These are phyloP conservation scores for Fusarium hostae DNA, from an alignment of 2,329 filamentous ascomycete species.

Conservation along the genomic window DNA sequence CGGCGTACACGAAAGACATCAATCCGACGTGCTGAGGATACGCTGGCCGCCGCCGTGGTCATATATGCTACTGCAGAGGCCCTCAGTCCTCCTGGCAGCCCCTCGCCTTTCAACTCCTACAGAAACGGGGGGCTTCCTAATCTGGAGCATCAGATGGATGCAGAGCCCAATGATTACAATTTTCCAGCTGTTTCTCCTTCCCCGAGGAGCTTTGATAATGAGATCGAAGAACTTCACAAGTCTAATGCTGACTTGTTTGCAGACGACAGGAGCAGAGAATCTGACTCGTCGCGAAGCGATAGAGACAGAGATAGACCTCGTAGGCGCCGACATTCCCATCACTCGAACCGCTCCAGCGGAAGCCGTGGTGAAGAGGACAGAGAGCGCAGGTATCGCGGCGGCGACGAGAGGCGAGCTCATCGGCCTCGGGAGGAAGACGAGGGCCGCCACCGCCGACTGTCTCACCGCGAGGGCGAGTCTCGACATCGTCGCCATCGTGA, in stretches of 20 bases:
- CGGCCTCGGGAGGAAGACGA: constrained; percentile 42
- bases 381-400: constrained; percentile 41
- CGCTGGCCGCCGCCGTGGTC: constrained; percentile 64
- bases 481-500: constrained; percentile 34
- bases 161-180: constrained; percentile 44
- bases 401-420: constrained; percentile 41
- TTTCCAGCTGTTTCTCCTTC: constrained; percentile 49
- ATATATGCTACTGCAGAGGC: constrained; percentile 63
- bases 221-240: constrained; percentile 55
- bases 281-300: constrained; percentile 50
- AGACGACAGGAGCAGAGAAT: constrained; percentile 61
- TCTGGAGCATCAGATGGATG: constrained; percentile 43
- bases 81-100: constrained; percentile 56
- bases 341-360: constrained; percentile 47
- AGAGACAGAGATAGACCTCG: constrained; percentile 55
- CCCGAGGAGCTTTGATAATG: constrained; percentile 51
- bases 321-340: constrained; percentile 55
- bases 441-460: constrained; percentile 37
- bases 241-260: constrained; percentile 66
- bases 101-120: constrained; percentile 37
- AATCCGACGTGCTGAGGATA: constrained; percentile 62
- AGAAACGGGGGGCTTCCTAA: constrained; percentile 43
- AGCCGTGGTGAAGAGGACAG: constrained; percentile 48
- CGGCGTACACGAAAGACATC: constrained; percentile 58
- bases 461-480: constrained; percentile 35